These are phyloP conservation scores for Carex scoparia DNA, from an alignment of 176 grass and related monocot genomes.

Conservation along the genomic window DNA sequence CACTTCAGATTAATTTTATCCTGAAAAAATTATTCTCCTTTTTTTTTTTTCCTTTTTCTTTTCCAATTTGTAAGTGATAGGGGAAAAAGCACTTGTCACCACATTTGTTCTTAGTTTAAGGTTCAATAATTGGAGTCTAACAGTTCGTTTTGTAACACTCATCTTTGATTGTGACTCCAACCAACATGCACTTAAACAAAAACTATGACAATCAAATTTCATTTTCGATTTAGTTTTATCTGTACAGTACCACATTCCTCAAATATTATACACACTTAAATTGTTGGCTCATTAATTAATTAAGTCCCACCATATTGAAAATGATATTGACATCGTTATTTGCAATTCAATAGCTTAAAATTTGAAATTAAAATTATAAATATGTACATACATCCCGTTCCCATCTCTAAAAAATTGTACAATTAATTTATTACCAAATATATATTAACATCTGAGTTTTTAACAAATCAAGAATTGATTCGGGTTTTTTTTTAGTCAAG, in stretches of 20 bases:
- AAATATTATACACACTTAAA: neutral
- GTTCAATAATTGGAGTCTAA: neutral
- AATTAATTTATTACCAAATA: neutral
- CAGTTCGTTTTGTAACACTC: neutral
- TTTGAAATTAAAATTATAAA: neutral
- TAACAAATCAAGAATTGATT: neutral
- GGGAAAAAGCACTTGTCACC: neutral
- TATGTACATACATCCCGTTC: neutral
- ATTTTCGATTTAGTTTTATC: too few relatives aligned
- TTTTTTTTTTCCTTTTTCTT: neutral
- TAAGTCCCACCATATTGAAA: neutral
- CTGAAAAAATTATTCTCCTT: neutral
- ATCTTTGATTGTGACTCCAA: neutral
- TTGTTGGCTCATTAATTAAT: neutral
- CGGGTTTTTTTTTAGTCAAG: too few relatives aligned
- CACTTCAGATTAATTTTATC: too few relatives aligned
- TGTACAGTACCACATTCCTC: neutral
- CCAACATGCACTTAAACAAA: neutral
- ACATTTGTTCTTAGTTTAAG: neutral
- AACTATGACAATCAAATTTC: neutral
- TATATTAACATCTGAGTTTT: neutral
- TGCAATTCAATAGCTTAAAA: neutral
- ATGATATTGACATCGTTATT: neutral
- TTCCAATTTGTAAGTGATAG: too few relatives aligned
- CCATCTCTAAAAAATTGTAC: neutral